Evolutionary conservation across 139 green algal species (phyloP).

Genomic region (Pseudopediastrum boryanum): DNA sequence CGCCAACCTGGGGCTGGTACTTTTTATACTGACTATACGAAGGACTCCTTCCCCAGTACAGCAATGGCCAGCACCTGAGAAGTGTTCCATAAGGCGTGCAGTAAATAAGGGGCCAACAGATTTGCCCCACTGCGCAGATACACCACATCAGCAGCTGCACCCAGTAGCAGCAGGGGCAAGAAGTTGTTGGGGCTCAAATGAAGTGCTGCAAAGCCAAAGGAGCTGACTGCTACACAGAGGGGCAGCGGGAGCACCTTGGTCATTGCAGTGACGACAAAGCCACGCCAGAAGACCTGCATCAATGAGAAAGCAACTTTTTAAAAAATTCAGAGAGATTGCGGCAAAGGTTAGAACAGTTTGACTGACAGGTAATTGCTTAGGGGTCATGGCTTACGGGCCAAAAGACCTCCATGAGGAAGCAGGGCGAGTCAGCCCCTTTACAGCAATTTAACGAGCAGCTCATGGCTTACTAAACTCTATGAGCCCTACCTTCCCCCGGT

Average conservation of each 20-base stretch:
- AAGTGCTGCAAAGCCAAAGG: constrained; percentile 45
- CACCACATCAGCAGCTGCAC: constrained; percentile 36
- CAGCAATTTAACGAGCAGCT: no score
- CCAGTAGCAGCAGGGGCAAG: constrained; percentile 44
- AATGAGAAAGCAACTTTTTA: not conserved
- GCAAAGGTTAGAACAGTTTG: not conserved
- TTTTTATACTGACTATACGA: constrained; percentile 45
- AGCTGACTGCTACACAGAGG: constrained; percentile 44
- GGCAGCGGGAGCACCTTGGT: constrained; percentile 50
- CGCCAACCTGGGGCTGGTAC: no score
- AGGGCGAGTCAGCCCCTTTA: no score
- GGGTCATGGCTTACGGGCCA: not conserved
- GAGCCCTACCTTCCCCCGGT: no score
- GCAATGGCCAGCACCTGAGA: constrained; percentile 48
- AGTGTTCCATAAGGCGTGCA: constrained; percentile 56
- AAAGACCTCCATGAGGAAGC: not conserved
- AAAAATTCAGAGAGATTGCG: not conserved
- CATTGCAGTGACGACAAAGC: constrained; percentile 59
- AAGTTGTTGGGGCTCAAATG: constrained; percentile 45
- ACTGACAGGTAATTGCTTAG: not conserved
- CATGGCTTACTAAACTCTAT: no score
- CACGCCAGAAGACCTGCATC: constrained; percentile 56
- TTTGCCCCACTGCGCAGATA: constrained; percentile 49
- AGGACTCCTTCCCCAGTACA: constrained; percentile 42
- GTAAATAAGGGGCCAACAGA: constrained; percentile 41